A percentile compares a stretch with the other conserved stretches of the same genome.
Conservation (phyloP, 208 protist species). For the Leishmania lainsoni region DNA sequence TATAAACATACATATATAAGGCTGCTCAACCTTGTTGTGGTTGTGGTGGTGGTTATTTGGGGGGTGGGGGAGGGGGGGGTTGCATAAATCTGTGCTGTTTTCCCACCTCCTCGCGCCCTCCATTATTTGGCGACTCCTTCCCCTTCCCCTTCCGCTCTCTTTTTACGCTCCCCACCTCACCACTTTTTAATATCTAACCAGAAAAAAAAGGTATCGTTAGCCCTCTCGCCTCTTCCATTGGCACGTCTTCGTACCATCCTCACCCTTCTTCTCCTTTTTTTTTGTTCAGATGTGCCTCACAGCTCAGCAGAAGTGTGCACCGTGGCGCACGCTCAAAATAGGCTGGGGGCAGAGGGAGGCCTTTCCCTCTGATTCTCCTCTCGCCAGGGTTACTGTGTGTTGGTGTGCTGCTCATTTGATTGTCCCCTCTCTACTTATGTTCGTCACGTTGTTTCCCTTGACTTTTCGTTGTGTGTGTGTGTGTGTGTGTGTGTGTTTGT, state of each 20-base stretch:
- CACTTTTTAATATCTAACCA: not conserved
- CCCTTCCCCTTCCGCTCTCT: not conserved
- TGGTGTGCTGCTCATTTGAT: not conserved
- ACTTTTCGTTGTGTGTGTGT: not conserved
- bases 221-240: not conserved
- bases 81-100: not conserved
- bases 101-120: not conserved
- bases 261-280: not conserved
- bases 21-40: not conserved
- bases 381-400: not conserved
- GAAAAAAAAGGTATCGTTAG: too few species aligned
- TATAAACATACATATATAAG: not conserved
- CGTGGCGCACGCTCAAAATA: not conserved
- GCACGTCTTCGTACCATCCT: not conserved
- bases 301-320: not conserved
- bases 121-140: not conserved
- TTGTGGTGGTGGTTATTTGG: not conserved
- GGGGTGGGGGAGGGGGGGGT: too few species aligned
- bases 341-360: not conserved
- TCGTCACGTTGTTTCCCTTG: not conserved
- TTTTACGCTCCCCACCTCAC: not conserved
- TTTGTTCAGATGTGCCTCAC: slow-evolving; percentile 1
- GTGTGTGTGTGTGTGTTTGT: not conserved
- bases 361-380: not conserved
- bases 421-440: not conserved